Base-by-base conservation (phyloP, 768 basidiomycete species). In the Tubosaeta sp. region DNA sequence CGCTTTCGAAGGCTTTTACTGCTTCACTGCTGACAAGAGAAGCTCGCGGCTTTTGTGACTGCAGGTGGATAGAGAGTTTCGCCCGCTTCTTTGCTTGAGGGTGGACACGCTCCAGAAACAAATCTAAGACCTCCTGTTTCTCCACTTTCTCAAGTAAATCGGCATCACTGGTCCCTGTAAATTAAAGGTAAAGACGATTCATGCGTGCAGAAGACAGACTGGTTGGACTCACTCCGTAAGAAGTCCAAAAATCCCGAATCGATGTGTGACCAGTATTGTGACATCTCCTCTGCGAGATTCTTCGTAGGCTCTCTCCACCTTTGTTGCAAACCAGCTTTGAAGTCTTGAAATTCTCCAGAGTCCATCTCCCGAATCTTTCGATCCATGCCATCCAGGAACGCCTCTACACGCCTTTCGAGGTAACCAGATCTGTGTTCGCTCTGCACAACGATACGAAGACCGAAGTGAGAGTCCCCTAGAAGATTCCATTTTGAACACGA, bases 261-360 rank as follows among this genome's bases (percentile, higher is more conserved):
- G 54, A 98, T 82, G 44, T 89, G 81, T 16, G 62, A 58, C 74
- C 86, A 84, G 62, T 84, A 90, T 54, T 76, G 73, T n/a, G 71
- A 69, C 3, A 76, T 72, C 71, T 99, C 96, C 62, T 95, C 89
- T 8, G 73, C 73, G 44, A 98, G 68, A 65, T 96, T 97, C 78
- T 98, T 97, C 60, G 84, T 76, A 31, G 81, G 86, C 64, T 98
- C 94, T 51, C 82, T 71, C 84, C 89, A 90, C 60, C 84, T 86
- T 64, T 83, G 83, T 65, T 87, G 81, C 53, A 98, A 68, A 19
- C 89, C 81, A 36, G 67, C 71, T 69, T 86, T 87, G 64, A 97
- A 91, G 59, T 87, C 83, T 19, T 76, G 70, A 61, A 97, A 94
- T 58, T 88, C 84, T 24, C 76, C 84, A 6, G 78, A 73, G 6